Evolutionary conservation across 1,284 basidiomycete species (phyloP), one percentile per base, ranked within the genome.

Genomic region (Kalmanozyma brasiliensis): DNA sequence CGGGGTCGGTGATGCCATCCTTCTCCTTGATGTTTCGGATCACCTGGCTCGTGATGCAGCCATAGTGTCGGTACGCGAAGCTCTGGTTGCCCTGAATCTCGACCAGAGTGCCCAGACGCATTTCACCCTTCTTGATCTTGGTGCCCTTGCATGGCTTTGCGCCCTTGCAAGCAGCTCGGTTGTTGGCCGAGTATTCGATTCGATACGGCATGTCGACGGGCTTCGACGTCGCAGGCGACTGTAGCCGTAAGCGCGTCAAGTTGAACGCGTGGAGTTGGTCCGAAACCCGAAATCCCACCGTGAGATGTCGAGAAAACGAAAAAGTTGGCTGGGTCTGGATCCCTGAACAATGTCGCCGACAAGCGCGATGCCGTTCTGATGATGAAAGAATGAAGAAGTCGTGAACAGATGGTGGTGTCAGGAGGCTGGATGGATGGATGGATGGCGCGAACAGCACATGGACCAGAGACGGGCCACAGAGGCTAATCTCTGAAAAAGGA

Each of bases 61-160:
- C 89, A 89, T 89, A 92, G 78, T 93, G 91, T 68, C 90, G 87
- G 89, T 89, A 92, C 41, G 84, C 79, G 72, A 91, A 91, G 40
- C 32, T 49, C n/a, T 52, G 37, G 51, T 86, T 67, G 11, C 91
- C 93, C 65, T 84, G 85, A 76, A 93, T 85, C 65, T 93, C 91
- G 51, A 92, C 88, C 52, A 91, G 76, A n/a, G 87, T 86, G 24
- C 91, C 93, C 32, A 92, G 80, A 22, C 92, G 86, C 35, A 95
- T 80, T 35, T 86, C 84, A 53, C 88, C 91, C 83, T 94, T 94
- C 4, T 58, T 76, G 67, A 95, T 90, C 42, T 86, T 76, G 20
- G 88, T 91, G 40, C 91, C 91, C 87, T 79, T 74, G 83, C 92
- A 95, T 61, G 93, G 93, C 83, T 90, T 90, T 33, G 92, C 92